These are phyloP conservation scores for Aspergillus sp. DNA, from an alignment of 2,329 filamentous ascomycete species.

Conservation along the genomic window DNA sequence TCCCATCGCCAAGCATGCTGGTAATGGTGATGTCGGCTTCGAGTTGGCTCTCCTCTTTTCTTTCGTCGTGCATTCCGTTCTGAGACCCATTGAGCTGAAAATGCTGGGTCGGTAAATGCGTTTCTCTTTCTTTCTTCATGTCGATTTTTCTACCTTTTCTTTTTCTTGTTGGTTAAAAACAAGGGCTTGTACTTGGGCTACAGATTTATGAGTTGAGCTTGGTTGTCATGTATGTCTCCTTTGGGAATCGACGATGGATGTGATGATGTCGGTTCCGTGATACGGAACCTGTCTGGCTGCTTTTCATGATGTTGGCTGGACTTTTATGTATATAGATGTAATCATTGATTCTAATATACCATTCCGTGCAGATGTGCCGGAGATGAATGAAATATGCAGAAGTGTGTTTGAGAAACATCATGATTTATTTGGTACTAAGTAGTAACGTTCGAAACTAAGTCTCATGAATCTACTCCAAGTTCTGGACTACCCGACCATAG, in stretches of 20 bases:
- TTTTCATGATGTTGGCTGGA: constrained; percentile 1
- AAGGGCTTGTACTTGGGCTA: constrained; percentile 11
- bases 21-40: constrained; percentile 63
- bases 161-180: not conserved
- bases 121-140: constrained; percentile 8
- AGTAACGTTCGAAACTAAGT: too few relatives aligned
- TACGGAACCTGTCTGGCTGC: not conserved
- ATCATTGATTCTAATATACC: constrained; percentile 4
- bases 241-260: constrained; percentile 10
- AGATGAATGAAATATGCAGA: not conserved
- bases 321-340: constrained; percentile 12
- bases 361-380: constrained; percentile 8
- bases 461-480: too few relatives aligned
- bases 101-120: constrained; percentile 42
- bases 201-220: not conserved
- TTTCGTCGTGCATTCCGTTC: constrained; percentile 52
- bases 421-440: too few relatives aligned
- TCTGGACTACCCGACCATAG: too few relatives aligned
- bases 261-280: not conserved
- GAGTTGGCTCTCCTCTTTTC: constrained; percentile 67
- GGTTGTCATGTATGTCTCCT: not conserved
- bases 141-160: not conserved
- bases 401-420: too few relatives aligned
- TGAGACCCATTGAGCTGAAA: constrained; percentile 55
- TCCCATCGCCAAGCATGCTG: constrained; percentile 64